These are phyloP conservation scores for Zygosaccharomyces sapae DNA, from an alignment of 1,139 yeast species.

Conservation along the genomic window DNA sequence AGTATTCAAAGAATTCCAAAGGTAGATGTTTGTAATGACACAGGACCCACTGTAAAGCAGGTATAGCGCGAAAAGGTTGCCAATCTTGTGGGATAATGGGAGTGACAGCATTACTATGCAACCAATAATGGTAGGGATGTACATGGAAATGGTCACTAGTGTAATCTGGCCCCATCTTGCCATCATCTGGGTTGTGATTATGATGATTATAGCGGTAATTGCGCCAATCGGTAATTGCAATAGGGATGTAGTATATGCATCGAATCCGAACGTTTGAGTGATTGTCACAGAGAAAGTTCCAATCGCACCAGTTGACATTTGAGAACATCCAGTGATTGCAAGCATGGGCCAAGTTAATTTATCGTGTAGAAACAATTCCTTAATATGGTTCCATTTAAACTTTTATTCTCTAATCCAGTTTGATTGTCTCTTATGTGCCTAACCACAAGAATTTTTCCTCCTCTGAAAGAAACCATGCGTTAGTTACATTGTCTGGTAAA, in stretches of 20 bases:
- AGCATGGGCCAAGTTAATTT: conserved; percentile 48
- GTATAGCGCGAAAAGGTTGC: conserved; percentile 38
- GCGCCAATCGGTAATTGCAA: conserved; percentile 48
- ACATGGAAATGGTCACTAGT: conserved; percentile 32
- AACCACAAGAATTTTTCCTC: conserved; percentile 49
- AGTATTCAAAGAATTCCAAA: conserved; percentile 45
- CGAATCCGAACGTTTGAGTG: conserved; percentile 46
- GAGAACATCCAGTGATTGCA: conserved; percentile 37
- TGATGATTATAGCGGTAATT: conserved; percentile 37
- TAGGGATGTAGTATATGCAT: conserved; percentile 39
- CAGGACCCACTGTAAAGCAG: conserved; percentile 41
- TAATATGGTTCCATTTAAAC: conserved; percentile 51
- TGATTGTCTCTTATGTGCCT: conserved; percentile 49
- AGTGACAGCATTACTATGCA: conserved; percentile 46
- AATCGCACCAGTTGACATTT: conserved; percentile 45
- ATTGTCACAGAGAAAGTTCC: conserved; percentile 48
- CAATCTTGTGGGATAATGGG: conserved; percentile 36
- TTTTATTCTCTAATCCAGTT: conserved; percentile 55
- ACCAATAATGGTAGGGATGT: conserved; percentile 39
- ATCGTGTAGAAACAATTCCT: conserved; percentile 41
- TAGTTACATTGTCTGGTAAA: conserved; percentile 53
- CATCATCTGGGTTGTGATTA: conserved; percentile 34
- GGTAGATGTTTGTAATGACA: conserved; percentile 40
- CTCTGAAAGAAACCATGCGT: conserved; percentile 49
- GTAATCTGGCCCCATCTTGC: conserved; percentile 33